Conservation (phyloP, 208 protist species). For the Acanthamoeba triangularis region DNA sequence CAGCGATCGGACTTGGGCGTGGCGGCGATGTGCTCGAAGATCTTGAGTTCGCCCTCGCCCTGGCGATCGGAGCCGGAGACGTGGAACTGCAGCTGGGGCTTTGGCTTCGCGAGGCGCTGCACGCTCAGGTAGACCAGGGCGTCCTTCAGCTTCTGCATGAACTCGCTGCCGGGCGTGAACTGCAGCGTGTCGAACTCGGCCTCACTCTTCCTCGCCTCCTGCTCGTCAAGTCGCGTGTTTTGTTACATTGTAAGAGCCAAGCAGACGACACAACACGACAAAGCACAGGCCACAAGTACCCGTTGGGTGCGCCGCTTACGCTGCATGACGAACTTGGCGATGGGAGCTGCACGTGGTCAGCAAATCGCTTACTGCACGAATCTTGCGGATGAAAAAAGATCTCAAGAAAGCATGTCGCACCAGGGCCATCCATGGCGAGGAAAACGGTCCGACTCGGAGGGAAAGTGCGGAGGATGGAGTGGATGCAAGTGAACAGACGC, state of each 20-base stretch:
- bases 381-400: background rate
- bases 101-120: background rate
- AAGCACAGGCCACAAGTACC: background rate
- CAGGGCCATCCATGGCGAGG: conserved; percentile 64
- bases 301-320: background rate
- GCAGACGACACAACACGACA: background rate
- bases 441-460: conserved; percentile 10
- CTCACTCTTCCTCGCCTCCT: conserved; percentile 25
- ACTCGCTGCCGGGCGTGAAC: conserved; percentile 67
- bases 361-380: too few relatives aligned
- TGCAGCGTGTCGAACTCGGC: conserved; percentile 34
- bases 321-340: conserved; percentile 74
- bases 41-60: conserved; percentile 72
- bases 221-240: too few relatives aligned
- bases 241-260: background rate
- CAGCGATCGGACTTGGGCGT: conserved; percentile 42
- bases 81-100: conserved; percentile 5
- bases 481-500: background rate
- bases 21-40: conserved; percentile 68
- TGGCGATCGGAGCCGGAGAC: conserved; percentile 57
- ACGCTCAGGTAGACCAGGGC: conserved; percentile 37
- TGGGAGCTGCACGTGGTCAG: conserved; percentile 31
- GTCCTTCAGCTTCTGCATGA: conserved; percentile 76
- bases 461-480: conserved; percentile 45
- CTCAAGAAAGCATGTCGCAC: background rate